Evolutionary conservation across 306 rosid species (phyloP), one percentile per base, ranked within the genome.

Genomic region (Malus asiatica): DNA sequence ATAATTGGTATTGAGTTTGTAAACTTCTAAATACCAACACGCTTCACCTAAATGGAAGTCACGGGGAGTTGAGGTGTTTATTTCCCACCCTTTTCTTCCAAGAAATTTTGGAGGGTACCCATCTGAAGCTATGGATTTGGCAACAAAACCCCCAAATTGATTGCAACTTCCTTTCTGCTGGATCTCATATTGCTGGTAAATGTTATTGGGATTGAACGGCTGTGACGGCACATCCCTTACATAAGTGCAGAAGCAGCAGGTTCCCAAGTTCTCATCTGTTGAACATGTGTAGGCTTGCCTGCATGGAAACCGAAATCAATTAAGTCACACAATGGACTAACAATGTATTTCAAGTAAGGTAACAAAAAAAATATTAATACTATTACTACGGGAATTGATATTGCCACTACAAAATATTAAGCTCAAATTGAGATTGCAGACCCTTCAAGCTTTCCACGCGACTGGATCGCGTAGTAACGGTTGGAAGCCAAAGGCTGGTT

Each of bases 401-500:
- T 42, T 42, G 12, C 11, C 12, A 42, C 45, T 42, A 2, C 45
- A 42, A 42, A 42, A 9, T 0, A 42, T 9, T 11, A 42, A 42
- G 45, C 45, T 42, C 12, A 42, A 10, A 42, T 9, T 9, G 45
- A 42, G 11, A 42, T 42, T 8, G 6, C n/a, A n/a, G 87, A 93
- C 93, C 98, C 95, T 86, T 83, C 84, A 38, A 75, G 70, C 44
- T 38, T 81, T 35, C 85, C 93, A 2, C 32, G 72, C 0, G 78
- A 78, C 3, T 78, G 65, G 2, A 90, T 80, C 1, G 83, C 83
- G 76, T 90, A 89, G 83, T 89, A 93, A n/a, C 57, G 83, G 12
- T 89, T 85, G 58, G 95, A 82, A 70, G 86, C 70, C 76, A 85
- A 18, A 4, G 98, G 95, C 57, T 85, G 86, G 58, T 86, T 80